A percentile compares a stretch with the other conserved stretches of the same genome.
Evolutionary conservation across 257 asterid genomes (phyloP).

Genomic region (Cinchona pubescens): DNA sequence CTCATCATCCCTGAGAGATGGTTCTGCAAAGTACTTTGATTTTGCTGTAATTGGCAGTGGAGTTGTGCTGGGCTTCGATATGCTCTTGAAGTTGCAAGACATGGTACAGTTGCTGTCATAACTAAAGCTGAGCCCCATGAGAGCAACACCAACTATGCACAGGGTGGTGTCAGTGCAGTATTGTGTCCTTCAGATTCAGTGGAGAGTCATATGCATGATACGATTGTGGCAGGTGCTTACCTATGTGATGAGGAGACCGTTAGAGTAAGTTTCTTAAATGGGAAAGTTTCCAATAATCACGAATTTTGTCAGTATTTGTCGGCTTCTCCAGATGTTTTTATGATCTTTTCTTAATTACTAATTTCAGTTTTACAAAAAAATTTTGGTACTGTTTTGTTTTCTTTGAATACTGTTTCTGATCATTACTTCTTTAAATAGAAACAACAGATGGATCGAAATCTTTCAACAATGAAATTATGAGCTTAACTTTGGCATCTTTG

Average conservation of each 20-base stretch:
- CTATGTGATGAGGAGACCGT: constrained; percentile 98
- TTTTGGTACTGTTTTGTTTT: background rate
- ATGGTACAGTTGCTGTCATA: constrained; percentile 87
- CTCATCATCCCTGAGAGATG: constrained; percentile 53
- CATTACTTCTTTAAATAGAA: background rate
- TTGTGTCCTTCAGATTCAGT: constrained; percentile 92
- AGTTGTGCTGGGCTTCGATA: constrained; percentile 97
- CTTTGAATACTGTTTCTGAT: background rate
- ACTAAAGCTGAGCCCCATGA: constrained; percentile 98
- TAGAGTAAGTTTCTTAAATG: constrained; percentile 52
- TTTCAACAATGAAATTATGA: background rate
- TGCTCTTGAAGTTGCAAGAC: constrained; percentile 94
- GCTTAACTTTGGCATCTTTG: too few species aligned
- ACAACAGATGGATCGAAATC: too few species aligned
- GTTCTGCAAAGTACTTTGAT: constrained; percentile 66
- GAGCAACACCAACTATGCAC: constrained; percentile 98
- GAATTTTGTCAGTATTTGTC: background rate
- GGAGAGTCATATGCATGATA: constrained; percentile 90
- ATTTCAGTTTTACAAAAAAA: background rate
- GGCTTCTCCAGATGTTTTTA: background rate
- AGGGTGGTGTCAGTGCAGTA: constrained; percentile 99
- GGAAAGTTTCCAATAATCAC: background rate
- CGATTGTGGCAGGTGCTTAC: constrained; percentile 97
- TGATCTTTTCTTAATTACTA: background rate
- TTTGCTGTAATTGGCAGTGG: constrained; percentile 96